phyloP scores from a whole-genome alignment of 345 rosid genomes.

The Acer campestre region DNA sequence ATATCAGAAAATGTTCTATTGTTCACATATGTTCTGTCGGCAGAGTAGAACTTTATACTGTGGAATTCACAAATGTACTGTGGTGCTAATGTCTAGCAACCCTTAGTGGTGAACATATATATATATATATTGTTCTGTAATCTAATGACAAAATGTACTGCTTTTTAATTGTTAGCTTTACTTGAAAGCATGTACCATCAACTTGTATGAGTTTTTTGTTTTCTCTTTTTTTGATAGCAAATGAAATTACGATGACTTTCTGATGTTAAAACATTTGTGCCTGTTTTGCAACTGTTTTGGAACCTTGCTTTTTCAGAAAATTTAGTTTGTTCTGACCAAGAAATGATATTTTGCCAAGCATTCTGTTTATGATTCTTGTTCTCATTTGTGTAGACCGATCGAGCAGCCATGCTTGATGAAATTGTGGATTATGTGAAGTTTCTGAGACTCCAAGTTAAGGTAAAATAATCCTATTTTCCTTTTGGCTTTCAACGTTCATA shows the following conservation, averaged over 20 bases:
- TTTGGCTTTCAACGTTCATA: neutral
- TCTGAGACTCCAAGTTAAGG: constrained; percentile 99
- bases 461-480: constrained; percentile 23
- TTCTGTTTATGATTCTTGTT: neutral
- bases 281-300: neutral
- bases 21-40: neutral
- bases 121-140: neutral
- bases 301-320: neutral
- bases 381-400: constrained; percentile 68
- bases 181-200: neutral
- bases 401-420: constrained; percentile 99
- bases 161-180: neutral
- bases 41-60: neutral
- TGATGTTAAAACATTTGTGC: neutral
- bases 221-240: neutral
- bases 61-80: neutral
- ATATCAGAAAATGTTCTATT: constrained; percentile 4
- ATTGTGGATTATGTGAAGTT: constrained; percentile 99
- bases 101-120: neutral
- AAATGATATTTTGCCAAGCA: constrained; percentile 4
- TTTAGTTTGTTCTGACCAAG: neutral
- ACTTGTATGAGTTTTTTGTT: neutral
- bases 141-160: neutral
- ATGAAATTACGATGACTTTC: neutral
- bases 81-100: neutral